These are phyloP conservation scores for Paxillus involutus DNA, from an alignment of 768 basidiomycete genomes.

Conservation along the genomic window DNA sequence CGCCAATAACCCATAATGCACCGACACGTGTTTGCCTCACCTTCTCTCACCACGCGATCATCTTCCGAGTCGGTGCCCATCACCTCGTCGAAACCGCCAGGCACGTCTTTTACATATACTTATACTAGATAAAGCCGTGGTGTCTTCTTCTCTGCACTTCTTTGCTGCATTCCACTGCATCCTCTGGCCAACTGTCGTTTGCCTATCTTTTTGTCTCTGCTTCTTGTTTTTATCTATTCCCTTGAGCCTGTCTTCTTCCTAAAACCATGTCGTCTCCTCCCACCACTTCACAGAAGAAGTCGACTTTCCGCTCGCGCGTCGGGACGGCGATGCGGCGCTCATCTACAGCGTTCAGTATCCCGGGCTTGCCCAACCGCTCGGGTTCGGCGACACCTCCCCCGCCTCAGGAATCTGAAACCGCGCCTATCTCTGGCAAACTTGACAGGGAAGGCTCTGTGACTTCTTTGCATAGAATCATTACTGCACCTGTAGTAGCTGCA, in stretches of 20 bases:
- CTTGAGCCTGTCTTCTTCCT: slow-evolving; percentile 7
- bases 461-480: slow-evolving; percentile 34
- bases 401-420: slow-evolving; percentile 28
- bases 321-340: slow-evolving; percentile 60
- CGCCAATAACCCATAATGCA: slow-evolving; percentile 59
- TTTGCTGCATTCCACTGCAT: slow-evolving; percentile 21
- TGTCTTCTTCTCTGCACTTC: slow-evolving; percentile 16
- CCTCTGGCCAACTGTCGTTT: slow-evolving; percentile 3
- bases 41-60: slow-evolving; percentile 33
- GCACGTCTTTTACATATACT: slow-evolving; percentile 28
- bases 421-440: slow-evolving; percentile 19
- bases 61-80: slow-evolving; percentile 31
- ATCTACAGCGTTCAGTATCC: slow-evolving; percentile 53
- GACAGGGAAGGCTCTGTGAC: slow-evolving; percentile 29
- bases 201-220: slow-evolving; percentile 2
- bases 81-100: slow-evolving; percentile 38
- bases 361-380: slow-evolving; percentile 32
- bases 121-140: slow-evolving; percentile 27
- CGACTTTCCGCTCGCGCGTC: slow-evolving; percentile 57
- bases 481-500: slow-evolving; percentile 19
- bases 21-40: slow-evolving; percentile 34
- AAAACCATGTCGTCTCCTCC: slow-evolving; percentile 27
- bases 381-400: slow-evolving; percentile 20
- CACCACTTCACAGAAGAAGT: slow-evolving; percentile 36
- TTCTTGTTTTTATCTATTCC: slow-evolving; percentile 9